A percentile compares a stretch with the other conserved stretches of the same genome.
phyloP scores from a whole-genome alignment of 2,329 filamentous ascomycete species.

The Rhynchosporium graminicola region DNA sequence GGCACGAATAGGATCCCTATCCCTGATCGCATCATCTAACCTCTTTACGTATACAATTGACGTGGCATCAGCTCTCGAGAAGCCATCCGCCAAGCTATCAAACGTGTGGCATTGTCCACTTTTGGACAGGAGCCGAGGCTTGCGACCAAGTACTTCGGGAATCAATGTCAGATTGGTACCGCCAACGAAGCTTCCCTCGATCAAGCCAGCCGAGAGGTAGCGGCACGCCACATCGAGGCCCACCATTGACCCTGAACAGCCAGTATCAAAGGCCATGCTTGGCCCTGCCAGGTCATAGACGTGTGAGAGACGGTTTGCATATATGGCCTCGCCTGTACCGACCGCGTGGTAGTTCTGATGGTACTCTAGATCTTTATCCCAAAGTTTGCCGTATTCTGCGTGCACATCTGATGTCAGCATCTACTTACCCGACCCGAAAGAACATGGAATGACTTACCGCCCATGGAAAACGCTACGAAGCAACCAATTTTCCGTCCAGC shows the following conservation, averaged over 20 bases:
- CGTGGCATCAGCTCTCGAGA: slow-evolving; percentile 62
- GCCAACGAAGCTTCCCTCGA: too few relatives aligned
- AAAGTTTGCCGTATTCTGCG: neutral
- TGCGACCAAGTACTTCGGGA: too few relatives aligned
- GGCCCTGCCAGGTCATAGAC: slow-evolving; percentile 10
- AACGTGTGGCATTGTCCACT: slow-evolving; percentile 51
- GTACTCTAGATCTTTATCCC: too few relatives aligned
- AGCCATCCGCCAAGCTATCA: slow-evolving; percentile 61
- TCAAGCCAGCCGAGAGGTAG: too few relatives aligned
- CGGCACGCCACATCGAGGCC: too few relatives aligned
- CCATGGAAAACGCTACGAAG: neutral
- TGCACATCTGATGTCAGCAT: neutral
- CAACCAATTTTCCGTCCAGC: neutral
- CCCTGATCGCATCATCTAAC: slow-evolving; percentile 47
- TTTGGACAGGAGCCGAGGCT: neutral
- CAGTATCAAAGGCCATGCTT: slow-evolving; percentile 10
- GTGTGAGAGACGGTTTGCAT: slow-evolving; percentile 10
- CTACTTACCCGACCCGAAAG: neutral
- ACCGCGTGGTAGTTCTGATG: neutral
- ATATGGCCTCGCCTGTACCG: slow-evolving; percentile 39
- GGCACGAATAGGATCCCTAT: slow-evolving; percentile 46
- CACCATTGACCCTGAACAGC: slow-evolving; percentile 1
- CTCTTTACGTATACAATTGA: slow-evolving; percentile 59
- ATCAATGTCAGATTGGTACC: too few relatives aligned
- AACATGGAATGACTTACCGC: neutral